Evolutionary conservation across 1,284 basidiomycete species (phyloP), one percentile per base, ranked within the genome.

Genomic region (Neonothopanus nambi): DNA sequence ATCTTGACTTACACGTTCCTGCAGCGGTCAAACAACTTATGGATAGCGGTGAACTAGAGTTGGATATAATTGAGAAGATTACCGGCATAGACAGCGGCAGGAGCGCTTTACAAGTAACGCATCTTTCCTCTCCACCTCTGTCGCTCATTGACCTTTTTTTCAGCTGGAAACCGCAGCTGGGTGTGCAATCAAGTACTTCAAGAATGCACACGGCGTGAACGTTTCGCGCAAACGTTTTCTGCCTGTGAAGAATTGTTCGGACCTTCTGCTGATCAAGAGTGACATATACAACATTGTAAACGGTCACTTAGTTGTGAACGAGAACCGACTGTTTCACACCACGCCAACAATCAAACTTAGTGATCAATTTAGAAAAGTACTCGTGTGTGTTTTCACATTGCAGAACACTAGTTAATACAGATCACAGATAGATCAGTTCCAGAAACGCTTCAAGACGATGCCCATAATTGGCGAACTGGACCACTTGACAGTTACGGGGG

Each of bases 291-390:
- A 88, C 59, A 79, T 99, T 51, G 79, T 93, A 73, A 95, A 99
- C 72, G 96, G 97, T 55, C 90, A 91, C 65, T 84, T 99, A 48
- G 84, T 93, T 58, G 89, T 98, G 82, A 95, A 93, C 71, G 84
- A 87, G 63, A 80, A 84, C 54, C 77, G 94, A 66, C 90, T 94
- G 84, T 98, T 98, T 70, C 88, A 86, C 69, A 93, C 89, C 40
- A 98, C 93, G 2, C 96, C 96, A 17, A 95, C 98, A 53, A 93
- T 99, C 79, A 98, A 98, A 80, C 85, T 98, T 37, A 93, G 95
- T 48, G 93, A 95, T 68, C 87, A 91, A 68, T 91, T 91, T 74
- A 89, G 89, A 77, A 91, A 90, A 80, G 80, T 81, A 33, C 21
- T n/a, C n/a, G 28, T 43, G 6, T 79, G 59, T 79, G 89, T 78